Evolutionary conservation across 345 rosid genomes (phyloP).

Genomic region (Gossypium sturtianum): DNA sequence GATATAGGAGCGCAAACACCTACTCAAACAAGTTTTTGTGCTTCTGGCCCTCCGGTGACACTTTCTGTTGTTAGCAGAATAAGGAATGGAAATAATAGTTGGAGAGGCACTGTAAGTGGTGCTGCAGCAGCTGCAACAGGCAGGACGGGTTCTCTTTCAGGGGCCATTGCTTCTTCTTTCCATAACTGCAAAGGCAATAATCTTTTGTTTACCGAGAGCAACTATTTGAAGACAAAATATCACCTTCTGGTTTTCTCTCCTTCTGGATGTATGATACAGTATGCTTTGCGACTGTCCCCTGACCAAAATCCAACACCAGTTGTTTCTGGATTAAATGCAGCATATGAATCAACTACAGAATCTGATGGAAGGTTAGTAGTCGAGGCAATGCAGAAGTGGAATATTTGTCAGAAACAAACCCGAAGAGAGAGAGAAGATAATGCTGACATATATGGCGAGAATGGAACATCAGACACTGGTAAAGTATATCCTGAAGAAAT

Average conservation of each 20-base stretch:
- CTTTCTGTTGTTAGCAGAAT: slow-evolving; percentile 79
- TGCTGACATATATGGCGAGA: slow-evolving; percentile 75
- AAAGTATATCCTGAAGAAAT: slow-evolving; percentile 74
- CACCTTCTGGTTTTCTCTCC: slow-evolving; percentile 80
- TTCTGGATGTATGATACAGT: slow-evolving; percentile 78
- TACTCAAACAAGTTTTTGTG: slow-evolving; percentile 33
- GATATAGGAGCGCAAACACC: slow-evolving; percentile 27
- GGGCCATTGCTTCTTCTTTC: slow-evolving; percentile 73
- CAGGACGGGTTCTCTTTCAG: slow-evolving; percentile 52
- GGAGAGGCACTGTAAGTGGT: slow-evolving; percentile 74
- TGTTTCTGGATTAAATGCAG: slow-evolving; percentile 28
- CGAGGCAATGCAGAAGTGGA: slow-evolving; percentile 82
- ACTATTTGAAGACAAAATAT: slow-evolving; percentile 39
- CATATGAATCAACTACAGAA: slow-evolving; percentile 49
- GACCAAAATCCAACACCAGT: slow-evolving; percentile 32
- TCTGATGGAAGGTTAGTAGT: slow-evolving; percentile 61
- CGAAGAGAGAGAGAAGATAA: slow-evolving; percentile 72
- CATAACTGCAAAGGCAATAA: slow-evolving; percentile 52
- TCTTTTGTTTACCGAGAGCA: slow-evolving; percentile 18
- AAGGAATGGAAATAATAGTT: slow-evolving; percentile 68
- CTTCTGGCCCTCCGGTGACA: slow-evolving; percentile 52
- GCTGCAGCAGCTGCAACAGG: slow-evolving; percentile 93
- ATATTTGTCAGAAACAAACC: slow-evolving; percentile 61
- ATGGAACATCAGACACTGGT: slow-evolving; percentile 50
- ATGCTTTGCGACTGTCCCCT: slow-evolving; percentile 38